Conservation (phyloP, 805 yeast genomes). For the Cyberlindnera euphorbiae region DNA sequence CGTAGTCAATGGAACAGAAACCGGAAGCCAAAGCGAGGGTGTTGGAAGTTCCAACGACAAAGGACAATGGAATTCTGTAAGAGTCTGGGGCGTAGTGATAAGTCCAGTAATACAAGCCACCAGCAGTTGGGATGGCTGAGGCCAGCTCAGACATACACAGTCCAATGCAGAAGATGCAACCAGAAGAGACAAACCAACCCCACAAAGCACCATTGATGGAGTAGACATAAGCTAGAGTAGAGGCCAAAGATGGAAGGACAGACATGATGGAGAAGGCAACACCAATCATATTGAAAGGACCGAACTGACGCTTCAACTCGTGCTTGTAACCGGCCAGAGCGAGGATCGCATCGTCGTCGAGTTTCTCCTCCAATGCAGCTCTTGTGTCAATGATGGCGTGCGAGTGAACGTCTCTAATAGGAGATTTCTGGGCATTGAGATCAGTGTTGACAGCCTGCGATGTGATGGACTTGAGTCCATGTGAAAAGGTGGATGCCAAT, state of each 20-base stretch:
- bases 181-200: slow-evolving; percentile 66
- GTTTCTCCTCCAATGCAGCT: slow-evolving; percentile 15
- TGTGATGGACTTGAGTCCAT: slow-evolving; percentile 18
- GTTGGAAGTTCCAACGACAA: slow-evolving; percentile 62
- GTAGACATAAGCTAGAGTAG: slow-evolving; percentile 47
- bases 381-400: slow-evolving; percentile 23
- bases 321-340: slow-evolving; percentile 66
- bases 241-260: slow-evolving; percentile 51
- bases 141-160: slow-evolving; percentile 61
- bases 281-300: slow-evolving; percentile 55
- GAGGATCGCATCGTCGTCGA: slow-evolving; percentile 26
- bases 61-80: slow-evolving; percentile 49
- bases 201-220: slow-evolving; percentile 44
- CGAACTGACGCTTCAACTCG: slow-evolving; percentile 59
- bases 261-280: slow-evolving; percentile 72
- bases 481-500: slow-evolving; percentile 14
- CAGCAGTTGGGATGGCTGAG: slow-evolving; percentile 68
- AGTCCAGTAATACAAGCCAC: slow-evolving; percentile 70
- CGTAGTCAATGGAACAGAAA: slow-evolving; percentile 63
- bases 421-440: slow-evolving; percentile 15
- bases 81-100: slow-evolving; percentile 58
- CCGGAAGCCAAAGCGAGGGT: slow-evolving; percentile 64
- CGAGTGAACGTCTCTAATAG: slow-evolving; percentile 19
- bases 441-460: slow-evolving; percentile 20
- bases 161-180: slow-evolving; percentile 52